Base-by-base conservation (phyloP, 441 rosid genomes). In the Euphorbia celastroides region DNA sequence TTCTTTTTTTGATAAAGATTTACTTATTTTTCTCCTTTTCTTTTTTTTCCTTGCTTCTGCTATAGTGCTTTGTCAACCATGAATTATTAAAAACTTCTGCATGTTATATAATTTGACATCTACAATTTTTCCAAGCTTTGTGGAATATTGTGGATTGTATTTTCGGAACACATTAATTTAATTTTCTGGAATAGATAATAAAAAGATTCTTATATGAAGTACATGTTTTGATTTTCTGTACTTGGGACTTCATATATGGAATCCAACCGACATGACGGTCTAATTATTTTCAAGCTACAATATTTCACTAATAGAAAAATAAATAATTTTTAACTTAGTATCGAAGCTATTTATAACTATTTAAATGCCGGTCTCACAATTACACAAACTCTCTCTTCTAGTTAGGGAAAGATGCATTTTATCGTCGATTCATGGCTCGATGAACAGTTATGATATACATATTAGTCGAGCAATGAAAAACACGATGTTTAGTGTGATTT, bases 31-130 rank as follows among this genome's bases (percentile, higher is more conserved):
- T 48, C n/a, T n/a, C n/a, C n/a, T n/a, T n/a, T n/a, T 17, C 1
- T 48, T 48, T 48, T 17, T 17, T 19, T 48, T 48, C 19, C 20
- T 69, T 69, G 60, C 72, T 68, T 68, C 51, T 34, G 19, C 50
- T 34, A 1, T 60, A 60, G 60, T 23, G 17, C 65, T 67, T 41
- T 64, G 19, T 65, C 65, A 50, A 22, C 38, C 66, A 31, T 60
- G 51, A 16, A 68, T 68, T 60, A n/a, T 20, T 20, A 23, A 36
- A 7, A 32, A 34, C 51, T 19, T 30, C 14, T 23, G 30, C 25
- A 48, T 48, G 54, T 19, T n/a, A 48, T 44, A 62, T 25, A 57
- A 50, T 52, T 62, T n/a, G n/a, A 55, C 67, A 69, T 69, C n/a
- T 36, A 3, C 14, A 1, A 17, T 55, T 54, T 51, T 54, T 0